Conservation (phyloP, 176 grass and related monocot species). For the Triticum dicoccoides region DNA sequence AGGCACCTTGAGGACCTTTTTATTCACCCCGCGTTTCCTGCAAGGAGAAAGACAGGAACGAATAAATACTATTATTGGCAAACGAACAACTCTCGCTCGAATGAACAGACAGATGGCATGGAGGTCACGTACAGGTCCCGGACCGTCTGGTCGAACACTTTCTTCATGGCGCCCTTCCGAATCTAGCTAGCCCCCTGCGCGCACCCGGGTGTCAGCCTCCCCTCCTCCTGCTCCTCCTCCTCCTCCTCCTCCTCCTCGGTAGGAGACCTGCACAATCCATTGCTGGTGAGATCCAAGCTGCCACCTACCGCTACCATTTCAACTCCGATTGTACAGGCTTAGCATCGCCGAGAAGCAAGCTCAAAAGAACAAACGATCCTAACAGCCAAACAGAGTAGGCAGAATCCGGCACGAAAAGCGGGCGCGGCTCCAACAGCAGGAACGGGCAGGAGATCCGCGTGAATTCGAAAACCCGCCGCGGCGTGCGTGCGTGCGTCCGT, state of each 20-base stretch:
- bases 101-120: neutral
- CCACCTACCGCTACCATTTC: neutral
- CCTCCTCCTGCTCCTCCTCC: neutral
- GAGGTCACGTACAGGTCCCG: constrained; percentile 74
- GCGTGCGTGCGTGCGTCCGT: neutral
- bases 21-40: constrained; percentile 97
- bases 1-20: constrained; percentile 96
- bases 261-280: constrained; percentile 18
- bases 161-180: constrained; percentile 63
- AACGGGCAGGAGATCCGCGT: neutral
- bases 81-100: neutral
- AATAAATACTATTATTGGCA: neutral
- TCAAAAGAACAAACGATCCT: neutral
- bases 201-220: neutral
- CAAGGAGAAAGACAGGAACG: neutral
- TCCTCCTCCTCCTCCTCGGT: constrained; percentile 9
- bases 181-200: constrained; percentile 21
- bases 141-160: constrained; percentile 97
- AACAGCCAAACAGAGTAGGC: neutral
- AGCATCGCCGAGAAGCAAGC: neutral
- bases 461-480: neutral
- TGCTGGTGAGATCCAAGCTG: constrained; percentile 18
- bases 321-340: neutral
- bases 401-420: neutral
- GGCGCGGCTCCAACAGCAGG: neutral